Evolutionary conservation across 2,329 filamentous ascomycete species (phyloP).

Genomic region (Escovopsis weberi): DNA sequence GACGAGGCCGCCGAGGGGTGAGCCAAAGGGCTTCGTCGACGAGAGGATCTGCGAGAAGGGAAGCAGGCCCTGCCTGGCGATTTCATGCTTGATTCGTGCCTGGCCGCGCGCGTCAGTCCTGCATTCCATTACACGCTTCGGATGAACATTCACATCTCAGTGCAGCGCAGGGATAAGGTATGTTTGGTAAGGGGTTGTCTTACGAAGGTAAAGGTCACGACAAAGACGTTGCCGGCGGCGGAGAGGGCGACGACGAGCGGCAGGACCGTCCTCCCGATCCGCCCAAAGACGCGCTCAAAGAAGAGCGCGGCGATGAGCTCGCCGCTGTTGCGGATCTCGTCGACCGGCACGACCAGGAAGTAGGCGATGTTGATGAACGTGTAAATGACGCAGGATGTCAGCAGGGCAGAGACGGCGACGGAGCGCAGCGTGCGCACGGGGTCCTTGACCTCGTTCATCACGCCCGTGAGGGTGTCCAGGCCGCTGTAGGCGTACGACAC

Average conservation of each 20-base stretch:
- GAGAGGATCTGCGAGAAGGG: conserved; percentile 47
- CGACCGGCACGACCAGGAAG: conserved; percentile 50
- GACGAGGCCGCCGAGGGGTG: conserved; percentile 52
- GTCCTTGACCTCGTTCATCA: conserved; percentile 56
- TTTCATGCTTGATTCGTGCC: conserved; percentile 57
- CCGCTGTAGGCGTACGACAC: conserved; percentile 58
- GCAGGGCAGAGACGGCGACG: conserved; percentile 43
- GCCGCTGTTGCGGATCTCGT: conserved; percentile 51
- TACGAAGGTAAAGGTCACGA: conserved; percentile 54
- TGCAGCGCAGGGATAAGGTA: too few relatives aligned
- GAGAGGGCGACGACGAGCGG: conserved; percentile 53
- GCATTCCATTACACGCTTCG: background rate
- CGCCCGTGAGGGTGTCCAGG: conserved; percentile 52
- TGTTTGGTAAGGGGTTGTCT: conserved; percentile 8
- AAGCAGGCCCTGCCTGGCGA: conserved; percentile 56
- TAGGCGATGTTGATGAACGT: conserved; percentile 50
- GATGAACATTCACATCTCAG: too few relatives aligned
- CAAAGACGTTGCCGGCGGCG: conserved; percentile 58
- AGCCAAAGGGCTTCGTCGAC: conserved; percentile 50
- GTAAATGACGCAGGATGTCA: conserved; percentile 49
- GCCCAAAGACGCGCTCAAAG: conserved; percentile 49
- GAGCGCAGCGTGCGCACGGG: conserved; percentile 51
- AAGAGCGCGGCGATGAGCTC: conserved; percentile 55
- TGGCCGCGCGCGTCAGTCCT: conserved; percentile 14
- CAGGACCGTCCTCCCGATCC: conserved; percentile 41